phyloP scores from a whole-genome alignment of 75 land plant species.

The Picea sitchensis region DNA sequence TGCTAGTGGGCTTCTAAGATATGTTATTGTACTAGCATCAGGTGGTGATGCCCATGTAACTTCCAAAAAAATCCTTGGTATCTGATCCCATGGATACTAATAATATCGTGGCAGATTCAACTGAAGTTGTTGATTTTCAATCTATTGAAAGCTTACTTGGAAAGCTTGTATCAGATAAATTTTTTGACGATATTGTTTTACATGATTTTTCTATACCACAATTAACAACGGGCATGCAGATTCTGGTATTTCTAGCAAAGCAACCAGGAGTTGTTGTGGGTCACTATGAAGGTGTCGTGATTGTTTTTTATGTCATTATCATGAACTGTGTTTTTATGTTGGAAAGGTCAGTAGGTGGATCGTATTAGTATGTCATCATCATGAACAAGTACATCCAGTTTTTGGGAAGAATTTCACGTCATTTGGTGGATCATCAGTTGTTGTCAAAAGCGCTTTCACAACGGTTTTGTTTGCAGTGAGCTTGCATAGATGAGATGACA shows the following conservation, averaged over 20 bases:
- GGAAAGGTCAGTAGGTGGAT: conserved; percentile 23
- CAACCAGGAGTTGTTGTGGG: conserved; percentile 76
- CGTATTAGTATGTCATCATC: too few relatives aligned
- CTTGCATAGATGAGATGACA: too few relatives aligned
- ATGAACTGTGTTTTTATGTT: conserved; percentile 67
- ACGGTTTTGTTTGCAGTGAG: too few relatives aligned
- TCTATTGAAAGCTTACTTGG: conserved; percentile 59
- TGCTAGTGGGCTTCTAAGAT: conserved; percentile 71
- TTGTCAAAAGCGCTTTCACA: too few relatives aligned
- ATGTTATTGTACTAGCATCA: conserved; percentile 82
- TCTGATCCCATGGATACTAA: conserved; percentile 77
- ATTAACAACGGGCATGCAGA: conserved; percentile 72
- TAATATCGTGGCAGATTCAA: conserved; percentile 54
- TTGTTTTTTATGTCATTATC: conserved; percentile 62
- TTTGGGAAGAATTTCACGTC: too few relatives aligned
- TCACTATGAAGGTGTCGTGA: conserved; percentile 83
- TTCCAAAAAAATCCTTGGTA: conserved; percentile 43
- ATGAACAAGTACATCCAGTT: too few relatives aligned
- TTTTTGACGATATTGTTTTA: conserved; percentile 62
- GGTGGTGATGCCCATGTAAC: conserved; percentile 80
- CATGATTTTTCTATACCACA: conserved; percentile 75
- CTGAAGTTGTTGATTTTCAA: conserved; percentile 54
- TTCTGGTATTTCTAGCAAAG: conserved; percentile 73
- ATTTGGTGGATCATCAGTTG: too few relatives aligned
- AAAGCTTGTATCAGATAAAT: conserved; percentile 56